A percentile compares a stretch with the other conserved stretches of the same genome.
Evolutionary conservation across 2,329 filamentous ascomycete species (phyloP).

Genomic region (Pseudopyricularia cyperi): DNA sequence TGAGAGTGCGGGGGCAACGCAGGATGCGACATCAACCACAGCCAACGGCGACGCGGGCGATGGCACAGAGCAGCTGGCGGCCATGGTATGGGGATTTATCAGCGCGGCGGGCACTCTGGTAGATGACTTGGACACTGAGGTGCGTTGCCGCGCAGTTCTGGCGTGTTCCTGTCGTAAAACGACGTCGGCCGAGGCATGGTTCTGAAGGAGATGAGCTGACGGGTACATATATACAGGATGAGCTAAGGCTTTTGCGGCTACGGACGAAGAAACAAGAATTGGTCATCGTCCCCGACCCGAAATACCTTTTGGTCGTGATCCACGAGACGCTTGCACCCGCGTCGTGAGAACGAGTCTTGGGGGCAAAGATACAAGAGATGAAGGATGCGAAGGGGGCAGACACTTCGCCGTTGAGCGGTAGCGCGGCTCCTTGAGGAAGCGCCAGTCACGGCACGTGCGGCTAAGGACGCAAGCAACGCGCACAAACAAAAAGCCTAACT

Average conservation of each 20-base stretch:
- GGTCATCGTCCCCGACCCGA: constrained; percentile 68
- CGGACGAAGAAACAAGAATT: constrained; percentile 78
- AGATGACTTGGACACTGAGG: constrained; percentile 60
- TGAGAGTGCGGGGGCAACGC: constrained; percentile 18
- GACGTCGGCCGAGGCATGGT: background rate
- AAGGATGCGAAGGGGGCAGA: background rate
- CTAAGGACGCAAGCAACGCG: background rate
- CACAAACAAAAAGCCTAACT: background rate
- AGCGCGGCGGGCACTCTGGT: constrained; percentile 55
- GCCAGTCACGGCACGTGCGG: background rate
- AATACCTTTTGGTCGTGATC: constrained; percentile 67
- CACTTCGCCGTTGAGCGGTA: background rate
- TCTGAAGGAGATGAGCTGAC: background rate
- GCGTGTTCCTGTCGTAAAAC: background rate
- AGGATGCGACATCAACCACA: background rate
- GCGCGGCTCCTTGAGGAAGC: background rate
- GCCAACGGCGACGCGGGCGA: constrained; percentile 21
- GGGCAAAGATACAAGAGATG: background rate
- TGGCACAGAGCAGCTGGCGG: constrained; percentile 59
- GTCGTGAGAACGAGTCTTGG: constrained; percentile 18
- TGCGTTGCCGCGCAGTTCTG: constrained; percentile 16
- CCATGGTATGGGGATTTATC: constrained; percentile 65
- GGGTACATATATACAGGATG: constrained; percentile 37
- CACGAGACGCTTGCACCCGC: constrained; percentile 63
- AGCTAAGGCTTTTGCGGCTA: constrained; percentile 61